Evolutionary conservation across 2,329 filamentous ascomycete species (phyloP).

Genomic region (Cucurbitaria berberidis): DNA sequence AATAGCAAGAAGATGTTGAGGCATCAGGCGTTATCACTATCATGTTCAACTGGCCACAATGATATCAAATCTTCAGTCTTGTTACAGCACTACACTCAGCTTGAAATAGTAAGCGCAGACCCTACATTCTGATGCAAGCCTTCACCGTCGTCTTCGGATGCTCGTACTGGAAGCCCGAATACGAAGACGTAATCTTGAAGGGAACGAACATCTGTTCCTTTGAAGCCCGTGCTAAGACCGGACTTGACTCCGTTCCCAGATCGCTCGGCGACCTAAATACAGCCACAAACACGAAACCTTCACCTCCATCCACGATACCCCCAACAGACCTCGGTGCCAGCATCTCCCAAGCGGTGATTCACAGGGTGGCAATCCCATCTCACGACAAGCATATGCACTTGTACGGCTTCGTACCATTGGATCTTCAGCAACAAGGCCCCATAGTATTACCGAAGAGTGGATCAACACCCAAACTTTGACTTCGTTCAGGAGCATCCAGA

Average conservation of each 20-base stretch:
- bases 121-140: no score
- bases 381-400: constrained; percentile 4
- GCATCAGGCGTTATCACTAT: background rate
- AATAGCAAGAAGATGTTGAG: background rate
- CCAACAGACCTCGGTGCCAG: background rate
- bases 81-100: no score
- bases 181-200: no score
- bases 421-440: no score
- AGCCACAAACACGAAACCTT: background rate
- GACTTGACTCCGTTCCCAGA: background rate
- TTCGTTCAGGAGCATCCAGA: no score
- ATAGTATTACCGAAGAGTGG: constrained; percentile 9
- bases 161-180: no score
- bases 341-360: background rate
- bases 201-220: no score
- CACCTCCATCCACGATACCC: background rate
- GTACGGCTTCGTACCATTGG: constrained; percentile 7
- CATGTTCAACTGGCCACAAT: no score
- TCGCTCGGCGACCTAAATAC: background rate
- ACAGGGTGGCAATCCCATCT: constrained; percentile 4
- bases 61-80: no score
- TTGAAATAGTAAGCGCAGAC: no score
- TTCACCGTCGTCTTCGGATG: no score
- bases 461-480: no score
- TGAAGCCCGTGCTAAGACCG: background rate